Percentiles rank a stretch among this genome's conserved stretches.
Conservation (phyloP, 1,284 basidiomycete species). For the Heterobasidion parviporum region DNA sequence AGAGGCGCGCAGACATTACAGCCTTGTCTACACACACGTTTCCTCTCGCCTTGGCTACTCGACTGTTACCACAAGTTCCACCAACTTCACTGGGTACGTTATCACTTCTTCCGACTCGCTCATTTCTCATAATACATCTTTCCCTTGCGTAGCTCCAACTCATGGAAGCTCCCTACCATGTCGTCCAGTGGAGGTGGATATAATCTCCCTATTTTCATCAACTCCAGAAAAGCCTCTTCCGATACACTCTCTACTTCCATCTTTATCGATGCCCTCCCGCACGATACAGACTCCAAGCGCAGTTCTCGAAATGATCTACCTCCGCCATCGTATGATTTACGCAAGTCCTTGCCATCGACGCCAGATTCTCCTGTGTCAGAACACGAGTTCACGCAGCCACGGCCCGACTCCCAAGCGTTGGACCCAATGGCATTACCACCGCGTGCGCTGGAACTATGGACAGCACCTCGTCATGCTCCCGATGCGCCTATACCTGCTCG, state of each 20-base stretch:
- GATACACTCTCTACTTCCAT: not conserved
- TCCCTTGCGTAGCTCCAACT: not conserved
- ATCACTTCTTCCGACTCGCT: not conserved
- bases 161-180: not conserved
- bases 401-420: not conserved
- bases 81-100: not conserved
- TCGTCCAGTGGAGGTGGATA: not conserved
- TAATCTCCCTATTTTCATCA: not conserved
- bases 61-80: slow-evolving; percentile 10
- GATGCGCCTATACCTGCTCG: not conserved
- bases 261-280: not conserved
- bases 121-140: not conserved
- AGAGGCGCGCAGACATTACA: slow-evolving; percentile 23
- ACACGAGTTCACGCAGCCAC: not conserved
- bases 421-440: not conserved
- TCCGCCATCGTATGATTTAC: too few species aligned
- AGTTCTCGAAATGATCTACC: not conserved
- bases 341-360: not conserved
- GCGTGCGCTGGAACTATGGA: not conserved
- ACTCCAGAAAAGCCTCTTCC: not conserved
- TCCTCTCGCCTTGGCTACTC: not conserved
- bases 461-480: not conserved
- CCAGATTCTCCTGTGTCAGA: too few species aligned
- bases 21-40: not conserved
- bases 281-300: not conserved